Percentiles rank a stretch among this genome's conserved stretches.
Conservation (phyloP, 2,329 filamentous ascomycete species). For the Rachicladosporium sp. region DNA sequence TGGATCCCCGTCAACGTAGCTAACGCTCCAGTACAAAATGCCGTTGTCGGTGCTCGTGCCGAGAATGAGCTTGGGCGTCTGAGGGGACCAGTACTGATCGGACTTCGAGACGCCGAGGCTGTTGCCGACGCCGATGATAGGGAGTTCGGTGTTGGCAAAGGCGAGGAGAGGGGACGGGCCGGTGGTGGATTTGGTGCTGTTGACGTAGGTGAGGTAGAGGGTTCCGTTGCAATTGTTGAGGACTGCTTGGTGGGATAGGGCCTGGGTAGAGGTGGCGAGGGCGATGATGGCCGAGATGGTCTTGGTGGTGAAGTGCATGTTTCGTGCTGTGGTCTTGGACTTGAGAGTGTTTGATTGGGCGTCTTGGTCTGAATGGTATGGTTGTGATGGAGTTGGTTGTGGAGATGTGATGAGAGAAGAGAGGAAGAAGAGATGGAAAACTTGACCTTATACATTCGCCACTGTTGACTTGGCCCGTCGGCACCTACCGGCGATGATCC, state of each 20-base stretch:
- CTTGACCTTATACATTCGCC: background rate
- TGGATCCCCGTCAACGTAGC: conserved; percentile 16
- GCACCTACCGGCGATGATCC: background rate
- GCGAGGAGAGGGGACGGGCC: conserved; percentile 9
- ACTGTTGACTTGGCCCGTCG: background rate
- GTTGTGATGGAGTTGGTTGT: background rate
- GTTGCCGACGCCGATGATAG: conserved; percentile 18
- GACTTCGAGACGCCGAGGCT: conserved; percentile 18
- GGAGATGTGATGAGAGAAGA: background rate
- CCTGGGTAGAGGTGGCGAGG: conserved; percentile 7
- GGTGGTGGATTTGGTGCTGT: conserved; percentile 10
- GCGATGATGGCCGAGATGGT: conserved; percentile 4
- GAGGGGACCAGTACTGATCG: conserved; percentile 13
- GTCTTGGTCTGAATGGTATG: conserved; percentile 1
- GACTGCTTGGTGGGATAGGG: conserved; percentile 10
- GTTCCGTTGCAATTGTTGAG: conserved; percentile 17
- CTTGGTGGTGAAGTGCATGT: conserved; percentile 12
- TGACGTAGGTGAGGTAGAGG: conserved; percentile 17
- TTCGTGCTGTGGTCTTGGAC: conserved; percentile 4
- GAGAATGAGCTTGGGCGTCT: conserved; percentile 16
- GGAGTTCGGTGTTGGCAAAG: conserved; percentile 10
- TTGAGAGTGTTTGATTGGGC: background rate
- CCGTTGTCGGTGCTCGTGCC: conserved; percentile 12
- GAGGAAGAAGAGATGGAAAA: no score
- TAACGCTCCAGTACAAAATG: conserved; percentile 19